A percentile compares a stretch with the other conserved stretches of the same genome.
These are phyloP conservation scores for Aristolochia californica DNA, from an alignment of 164 flowering plant genomes.

Conservation along the genomic window DNA sequence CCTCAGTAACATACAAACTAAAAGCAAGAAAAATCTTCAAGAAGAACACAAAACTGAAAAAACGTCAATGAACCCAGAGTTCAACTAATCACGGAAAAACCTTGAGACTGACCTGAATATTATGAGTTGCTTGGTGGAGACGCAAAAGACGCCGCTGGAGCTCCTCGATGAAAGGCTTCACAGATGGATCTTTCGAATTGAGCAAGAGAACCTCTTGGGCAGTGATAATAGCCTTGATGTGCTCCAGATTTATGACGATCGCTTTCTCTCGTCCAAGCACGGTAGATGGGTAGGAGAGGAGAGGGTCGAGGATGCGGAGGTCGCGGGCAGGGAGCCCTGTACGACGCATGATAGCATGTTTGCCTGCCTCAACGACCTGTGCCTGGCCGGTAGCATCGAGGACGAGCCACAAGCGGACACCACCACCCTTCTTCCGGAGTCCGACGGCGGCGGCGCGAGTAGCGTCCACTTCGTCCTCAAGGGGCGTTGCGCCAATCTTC, in stretches of 20 bases:
- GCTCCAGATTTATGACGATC: slow-evolving; percentile 89
- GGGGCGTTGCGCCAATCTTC: slow-evolving; percentile 7
- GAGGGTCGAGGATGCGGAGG: slow-evolving; percentile 80
- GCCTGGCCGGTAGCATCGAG: slow-evolving; percentile 60
- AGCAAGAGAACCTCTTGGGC: slow-evolving; percentile 77
- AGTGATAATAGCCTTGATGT: slow-evolving; percentile 90
- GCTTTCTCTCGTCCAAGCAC: slow-evolving; percentile 84
- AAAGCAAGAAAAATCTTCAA: no score
- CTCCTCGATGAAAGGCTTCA: slow-evolving; percentile 72
- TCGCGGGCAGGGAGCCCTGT: slow-evolving; percentile 92
- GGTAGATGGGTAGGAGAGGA: slow-evolving; percentile 78
- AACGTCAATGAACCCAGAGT: no score
- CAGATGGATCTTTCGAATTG: slow-evolving; percentile 73
- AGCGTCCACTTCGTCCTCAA: slow-evolving; percentile 33
- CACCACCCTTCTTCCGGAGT: slow-evolving; percentile 51
- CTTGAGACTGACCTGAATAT: slow-evolving; percentile 28
- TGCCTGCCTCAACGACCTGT: slow-evolving; percentile 71
- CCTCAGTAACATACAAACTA: no score
- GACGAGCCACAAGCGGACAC: slow-evolving; percentile 59
- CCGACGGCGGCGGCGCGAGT: background rate
- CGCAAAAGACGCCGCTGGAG: slow-evolving; percentile 52
- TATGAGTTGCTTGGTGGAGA: slow-evolving; percentile 39
- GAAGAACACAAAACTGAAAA: no score
- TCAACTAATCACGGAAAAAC: no score
- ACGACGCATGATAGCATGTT: slow-evolving; percentile 82